phyloP scores from a whole-genome alignment of 108 stramenopile species.

The Nannochloropsis salina region DNA sequence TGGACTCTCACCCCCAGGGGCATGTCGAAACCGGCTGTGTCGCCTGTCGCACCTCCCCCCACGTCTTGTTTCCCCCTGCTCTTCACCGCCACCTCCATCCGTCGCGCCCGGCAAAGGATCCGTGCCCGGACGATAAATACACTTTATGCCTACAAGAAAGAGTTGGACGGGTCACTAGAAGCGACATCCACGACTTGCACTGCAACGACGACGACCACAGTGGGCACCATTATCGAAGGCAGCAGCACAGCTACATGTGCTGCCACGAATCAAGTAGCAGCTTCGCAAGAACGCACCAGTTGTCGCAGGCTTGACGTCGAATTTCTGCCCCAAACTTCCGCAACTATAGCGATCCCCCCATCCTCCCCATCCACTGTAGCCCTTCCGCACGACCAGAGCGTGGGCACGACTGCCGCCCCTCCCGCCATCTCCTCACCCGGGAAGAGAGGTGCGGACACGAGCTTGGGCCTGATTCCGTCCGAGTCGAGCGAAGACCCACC shows the following conservation, averaged over 20 bases:
- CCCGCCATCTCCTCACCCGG: no score
- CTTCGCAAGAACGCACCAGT: background rate
- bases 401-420: no score
- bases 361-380: no score
- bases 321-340: no score
- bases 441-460: no score
- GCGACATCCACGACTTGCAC: background rate
- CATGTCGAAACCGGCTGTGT: constrained; percentile 6
- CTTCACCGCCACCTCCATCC: background rate
- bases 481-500: no score
- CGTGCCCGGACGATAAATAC: background rate
- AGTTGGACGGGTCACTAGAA: background rate
- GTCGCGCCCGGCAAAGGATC: background rate
- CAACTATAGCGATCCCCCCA: no score
- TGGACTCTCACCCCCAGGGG: no score
- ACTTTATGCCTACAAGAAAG: background rate
- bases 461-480: no score
- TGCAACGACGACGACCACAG: background rate
- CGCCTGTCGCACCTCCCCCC: background rate
- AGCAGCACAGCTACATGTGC: background rate
- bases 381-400: no score
- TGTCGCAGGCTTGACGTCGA: background rate
- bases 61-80: constrained; percentile 19
- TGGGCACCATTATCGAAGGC: background rate
- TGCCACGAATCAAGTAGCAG: background rate